phyloP scores from a whole-genome alignment of 202 grass and related monocot genomes.

The Alloteropsis angusta region DNA sequence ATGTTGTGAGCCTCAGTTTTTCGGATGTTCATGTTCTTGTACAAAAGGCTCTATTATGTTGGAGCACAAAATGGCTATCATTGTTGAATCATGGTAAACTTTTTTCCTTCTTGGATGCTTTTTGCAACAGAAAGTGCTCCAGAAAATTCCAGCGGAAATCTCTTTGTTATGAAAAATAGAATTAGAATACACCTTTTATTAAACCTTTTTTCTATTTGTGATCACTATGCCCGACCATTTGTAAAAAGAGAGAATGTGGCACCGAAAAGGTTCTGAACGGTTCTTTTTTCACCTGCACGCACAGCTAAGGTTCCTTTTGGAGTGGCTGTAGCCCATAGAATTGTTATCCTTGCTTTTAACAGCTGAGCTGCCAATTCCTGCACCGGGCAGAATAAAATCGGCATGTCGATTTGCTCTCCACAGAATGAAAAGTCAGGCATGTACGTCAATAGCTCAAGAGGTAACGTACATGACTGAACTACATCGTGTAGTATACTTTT shows the following conservation, averaged over 20 bases:
- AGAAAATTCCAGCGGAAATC: constrained; percentile 9
- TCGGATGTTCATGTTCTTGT: background rate
- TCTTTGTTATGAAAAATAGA: background rate
- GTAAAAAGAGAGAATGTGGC: constrained; percentile 11
- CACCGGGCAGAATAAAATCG: background rate
- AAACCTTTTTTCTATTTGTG: constrained; percentile 15
- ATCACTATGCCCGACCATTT: constrained; percentile 16
- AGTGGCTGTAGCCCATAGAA: constrained; percentile 12
- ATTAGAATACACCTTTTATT: background rate
- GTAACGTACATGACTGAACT: background rate
- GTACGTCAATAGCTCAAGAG: background rate
- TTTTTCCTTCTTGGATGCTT: constrained; percentile 17
- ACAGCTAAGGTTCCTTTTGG: background rate
- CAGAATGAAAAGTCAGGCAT: background rate
- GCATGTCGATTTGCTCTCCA: background rate
- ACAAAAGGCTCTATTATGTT: constrained; percentile 13
- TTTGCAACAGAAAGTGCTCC: constrained; percentile 3
- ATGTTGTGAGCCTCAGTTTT: background rate
- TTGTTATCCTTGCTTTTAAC: background rate
- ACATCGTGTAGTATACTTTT: background rate
- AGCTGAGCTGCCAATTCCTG: constrained; percentile 1
- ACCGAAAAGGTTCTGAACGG: background rate
- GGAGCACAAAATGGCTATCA: constrained; percentile 18
- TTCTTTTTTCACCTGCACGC: constrained; percentile 1
- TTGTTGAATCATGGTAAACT: constrained; percentile 11